Evolutionary conservation across 495 filamentous ascomycete species (phyloP), one percentile per base, ranked within the genome.

Genomic region (Trichoderma reesei): DNA sequence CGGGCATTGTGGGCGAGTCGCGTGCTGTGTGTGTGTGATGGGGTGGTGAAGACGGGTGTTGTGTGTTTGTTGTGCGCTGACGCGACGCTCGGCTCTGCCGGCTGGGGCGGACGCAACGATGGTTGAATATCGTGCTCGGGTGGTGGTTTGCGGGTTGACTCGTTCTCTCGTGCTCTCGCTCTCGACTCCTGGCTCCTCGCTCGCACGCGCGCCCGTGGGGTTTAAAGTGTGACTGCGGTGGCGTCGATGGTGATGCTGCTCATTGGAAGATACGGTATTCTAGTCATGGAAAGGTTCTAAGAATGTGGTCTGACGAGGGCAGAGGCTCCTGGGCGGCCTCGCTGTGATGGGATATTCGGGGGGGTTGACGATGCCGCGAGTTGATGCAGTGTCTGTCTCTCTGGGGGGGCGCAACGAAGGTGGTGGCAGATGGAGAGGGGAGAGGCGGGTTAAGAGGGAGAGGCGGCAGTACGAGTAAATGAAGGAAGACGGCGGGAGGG

Each of bases 201-300:
- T 79, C 78, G 72, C 79, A 71, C 77, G 72, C 75, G 72, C 75
- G 79, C 78, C 79, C 79, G 78, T 80, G 76, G 76, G 79, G 76
- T 79, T 84, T 82, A 84, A 82, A 84, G 82, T 78, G 82, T 82
- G 81, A 77, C 80, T 79, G 75, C 68, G 72, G 76, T 79, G 77
- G 78, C 74, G 59, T 72, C 69, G 37, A 72, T 72, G 71, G 72
- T 78, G 74, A 70, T 73, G 72, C 74, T 79, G 80, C 76, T 81
- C 82, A 84, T 84, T 84, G 77, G 61, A 63, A 42, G 80, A 80
- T 73, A 70, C 66, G 75, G 68, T 83, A 76, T 76, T 69, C 46
- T 73, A 71, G 71, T 80, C 82, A 84, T 84, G 75, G 80, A 80
- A 77, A 65, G 44, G 41, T 63, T n/a, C 4, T 62, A 62, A 46